These are phyloP conservation scores for Rosa multiflora DNA, from an alignment of 306 rosid species.

Conservation along the genomic window DNA sequence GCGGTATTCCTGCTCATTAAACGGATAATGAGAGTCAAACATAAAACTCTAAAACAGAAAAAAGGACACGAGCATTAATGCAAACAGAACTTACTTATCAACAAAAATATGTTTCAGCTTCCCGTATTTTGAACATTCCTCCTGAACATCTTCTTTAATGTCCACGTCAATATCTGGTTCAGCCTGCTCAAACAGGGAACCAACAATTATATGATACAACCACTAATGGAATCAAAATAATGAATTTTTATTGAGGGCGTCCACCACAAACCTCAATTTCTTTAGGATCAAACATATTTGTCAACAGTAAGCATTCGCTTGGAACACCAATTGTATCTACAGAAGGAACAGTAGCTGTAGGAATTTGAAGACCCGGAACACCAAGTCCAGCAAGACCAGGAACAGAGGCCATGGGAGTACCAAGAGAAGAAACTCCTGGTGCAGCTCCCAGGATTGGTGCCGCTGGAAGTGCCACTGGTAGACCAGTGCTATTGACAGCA, in stretches of 20 bases:
- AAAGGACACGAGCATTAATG: background rate
- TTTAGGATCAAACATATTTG: constrained; percentile 88
- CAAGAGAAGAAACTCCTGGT: constrained; percentile 39
- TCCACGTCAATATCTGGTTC: constrained; percentile 87
- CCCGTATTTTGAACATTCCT: constrained; percentile 86
- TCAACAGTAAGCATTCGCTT: constrained; percentile 81
- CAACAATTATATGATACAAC: constrained; percentile 15
- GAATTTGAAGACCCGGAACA: constrained; percentile 60
- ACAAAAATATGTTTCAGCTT: constrained; percentile 65
- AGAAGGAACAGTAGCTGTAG: constrained; percentile 39
- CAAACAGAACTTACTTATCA: constrained; percentile 66
- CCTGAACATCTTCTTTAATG: constrained; percentile 87
- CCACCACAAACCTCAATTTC: constrained; percentile 62
- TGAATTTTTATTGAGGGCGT: background rate
- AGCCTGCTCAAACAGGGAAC: constrained; percentile 43
- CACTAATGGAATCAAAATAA: background rate
- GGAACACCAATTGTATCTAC: constrained; percentile 76
- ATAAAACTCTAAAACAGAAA: background rate
- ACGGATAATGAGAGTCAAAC: constrained; percentile 1
- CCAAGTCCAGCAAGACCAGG: constrained; percentile 57
- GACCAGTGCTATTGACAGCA: constrained; percentile 44
- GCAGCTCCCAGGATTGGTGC: constrained; percentile 43
- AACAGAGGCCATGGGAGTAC: constrained; percentile 45
- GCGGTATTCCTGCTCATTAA: constrained; percentile 62
- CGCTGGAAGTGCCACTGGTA: constrained; percentile 49